These are phyloP conservation scores for Acanthamoeba royreba DNA, from an alignment of 208 protist genomes.

Conservation along the genomic window DNA sequence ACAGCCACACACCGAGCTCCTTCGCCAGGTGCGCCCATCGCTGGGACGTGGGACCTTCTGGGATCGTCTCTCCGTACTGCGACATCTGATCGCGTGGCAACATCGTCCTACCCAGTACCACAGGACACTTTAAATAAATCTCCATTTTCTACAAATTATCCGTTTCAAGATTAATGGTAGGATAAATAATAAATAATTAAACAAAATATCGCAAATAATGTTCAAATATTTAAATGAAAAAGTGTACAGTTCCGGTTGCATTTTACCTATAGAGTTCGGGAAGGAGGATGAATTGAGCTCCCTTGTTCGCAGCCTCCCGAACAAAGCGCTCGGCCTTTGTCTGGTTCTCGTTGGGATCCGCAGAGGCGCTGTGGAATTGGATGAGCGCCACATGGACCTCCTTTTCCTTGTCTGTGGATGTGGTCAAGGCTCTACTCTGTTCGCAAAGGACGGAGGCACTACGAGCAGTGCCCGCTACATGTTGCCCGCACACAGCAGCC, in stretches of 20 bases:
- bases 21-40: background rate
- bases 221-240: no score
- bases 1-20: background rate
- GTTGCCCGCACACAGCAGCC: no score
- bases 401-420: background rate
- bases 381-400: background rate
- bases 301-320: background rate
- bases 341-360: background rate
- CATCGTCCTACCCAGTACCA: no score
- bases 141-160: no score
- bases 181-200: background rate
- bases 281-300: background rate
- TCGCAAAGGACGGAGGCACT: no score
- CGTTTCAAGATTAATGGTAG: background rate
- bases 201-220: background rate
- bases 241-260: no score
- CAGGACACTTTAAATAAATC: no score
- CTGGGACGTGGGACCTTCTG: background rate
- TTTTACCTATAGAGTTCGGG: background rate
- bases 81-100: background rate
- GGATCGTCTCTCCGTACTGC: background rate
- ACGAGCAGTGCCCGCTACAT: no score
- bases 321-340: background rate
- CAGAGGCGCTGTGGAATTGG: background rate
- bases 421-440: no score